Evolutionary conservation across 768 basidiomycete genomes (phyloP).

Genomic region (Fistulinella prunicolor): DNA sequence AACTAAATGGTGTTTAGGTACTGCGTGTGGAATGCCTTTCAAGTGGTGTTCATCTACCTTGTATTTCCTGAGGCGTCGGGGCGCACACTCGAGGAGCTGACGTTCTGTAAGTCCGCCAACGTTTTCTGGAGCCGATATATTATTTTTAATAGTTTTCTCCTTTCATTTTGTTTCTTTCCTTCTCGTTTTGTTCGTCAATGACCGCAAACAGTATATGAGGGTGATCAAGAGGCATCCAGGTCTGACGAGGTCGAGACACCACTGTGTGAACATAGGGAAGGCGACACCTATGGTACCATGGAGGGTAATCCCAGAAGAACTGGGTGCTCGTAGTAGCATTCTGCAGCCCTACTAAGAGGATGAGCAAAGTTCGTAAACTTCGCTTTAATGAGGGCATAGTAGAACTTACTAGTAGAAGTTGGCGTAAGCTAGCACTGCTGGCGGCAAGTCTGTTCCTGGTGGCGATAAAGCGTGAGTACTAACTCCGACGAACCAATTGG

Average conservation of each 20-base stretch:
- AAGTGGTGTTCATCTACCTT: conserved; percentile 14
- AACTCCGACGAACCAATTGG: too few relatives aligned
- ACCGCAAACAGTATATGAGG: conserved; percentile 2
- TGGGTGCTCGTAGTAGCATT: too few relatives aligned
- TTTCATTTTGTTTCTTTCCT: too few relatives aligned
- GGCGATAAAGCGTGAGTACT: too few relatives aligned
- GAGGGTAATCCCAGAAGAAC: too few relatives aligned
- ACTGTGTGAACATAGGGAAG: background rate
- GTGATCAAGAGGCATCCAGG: background rate
- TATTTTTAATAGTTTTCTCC: background rate
- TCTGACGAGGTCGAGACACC: background rate
- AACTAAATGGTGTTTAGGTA: too few relatives aligned
- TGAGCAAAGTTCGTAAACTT: too few relatives aligned
- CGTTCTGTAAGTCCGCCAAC: conserved; percentile 10
- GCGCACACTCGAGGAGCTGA: conserved; percentile 18
- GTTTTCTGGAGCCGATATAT: background rate
- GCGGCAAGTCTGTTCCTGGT: too few relatives aligned
- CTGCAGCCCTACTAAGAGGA: too few relatives aligned
- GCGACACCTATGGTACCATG: background rate
- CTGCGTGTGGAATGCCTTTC: conserved; percentile 15
- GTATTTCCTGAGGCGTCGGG: conserved; percentile 21
- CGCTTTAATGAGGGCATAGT: too few relatives aligned
- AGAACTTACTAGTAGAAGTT: too few relatives aligned
- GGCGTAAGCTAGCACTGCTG: too few relatives aligned
- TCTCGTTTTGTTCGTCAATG: background rate